A percentile compares a stretch with the other conserved stretches of the same genome.
Evolutionary conservation across 495 filamentous ascomycete genomes (phyloP).

Genomic region (Aspergillus baeticus): DNA sequence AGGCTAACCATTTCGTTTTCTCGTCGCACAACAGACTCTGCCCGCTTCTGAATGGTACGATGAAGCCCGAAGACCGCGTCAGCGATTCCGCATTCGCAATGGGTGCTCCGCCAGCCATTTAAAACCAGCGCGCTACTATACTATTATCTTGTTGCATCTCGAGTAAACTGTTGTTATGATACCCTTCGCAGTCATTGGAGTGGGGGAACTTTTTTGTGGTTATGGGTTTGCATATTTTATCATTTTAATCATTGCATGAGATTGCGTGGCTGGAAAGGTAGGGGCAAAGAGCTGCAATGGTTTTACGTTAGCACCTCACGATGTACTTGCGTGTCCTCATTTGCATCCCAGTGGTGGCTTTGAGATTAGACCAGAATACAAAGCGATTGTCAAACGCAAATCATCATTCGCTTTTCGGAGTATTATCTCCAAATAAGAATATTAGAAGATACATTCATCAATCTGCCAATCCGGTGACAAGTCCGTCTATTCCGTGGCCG

Average conservation of each 20-base stretch:
- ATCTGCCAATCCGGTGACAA: background rate
- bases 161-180: slow-evolving; percentile 6
- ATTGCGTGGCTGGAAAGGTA: no score
- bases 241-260: background rate
- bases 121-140: background rate
- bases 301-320: no score
- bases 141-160: background rate
- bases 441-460: background rate
- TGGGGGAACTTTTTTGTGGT: background rate
- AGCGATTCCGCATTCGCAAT: slow-evolving; percentile 54
- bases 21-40: slow-evolving; percentile 63
- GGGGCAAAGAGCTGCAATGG: no score
- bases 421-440: background rate
- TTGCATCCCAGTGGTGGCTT: background rate
- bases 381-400: background rate
- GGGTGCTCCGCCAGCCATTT: slow-evolving; percentile 42
- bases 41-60: slow-evolving; percentile 84
- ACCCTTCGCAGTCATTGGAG: slow-evolving; percentile 1
- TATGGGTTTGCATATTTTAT: background rate
- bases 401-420: background rate
- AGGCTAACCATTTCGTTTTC: slow-evolving; percentile 21
- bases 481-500: no score
- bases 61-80: slow-evolving; percentile 65
- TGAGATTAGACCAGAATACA: background rate
- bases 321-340: background rate